Base-by-base conservation (phyloP, 345 rosid genomes). In the Syzygium aqueum region DNA sequence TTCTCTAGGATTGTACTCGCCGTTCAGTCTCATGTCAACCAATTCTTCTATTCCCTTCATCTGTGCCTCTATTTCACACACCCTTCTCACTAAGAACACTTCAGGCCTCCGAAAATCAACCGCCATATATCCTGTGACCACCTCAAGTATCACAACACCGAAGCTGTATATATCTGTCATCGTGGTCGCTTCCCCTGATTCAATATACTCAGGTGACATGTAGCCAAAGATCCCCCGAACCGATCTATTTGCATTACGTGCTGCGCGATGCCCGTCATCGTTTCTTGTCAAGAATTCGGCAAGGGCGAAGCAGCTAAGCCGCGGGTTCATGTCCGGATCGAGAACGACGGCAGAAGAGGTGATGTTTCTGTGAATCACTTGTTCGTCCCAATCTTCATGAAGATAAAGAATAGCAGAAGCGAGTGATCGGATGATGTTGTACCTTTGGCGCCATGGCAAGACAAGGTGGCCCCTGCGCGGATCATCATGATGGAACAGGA, bases 361-460 rank as follows among this genome's bases (percentile, higher is more conserved):
- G 27, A 97, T 95, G 92, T 94, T 96, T 84, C 96, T 92, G 90
- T 96, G 99, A 87, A 96, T 93, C 25, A 97, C 99, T 89, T 97
- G 97, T 83, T 97, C 99, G 13, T 97, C 96, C 98, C 99, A 96
- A 90, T 97, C 98, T 86, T 97, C 99, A 21, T 97, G 99, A 87
- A 97, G 99, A 84, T 96, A 97, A 0, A 94, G 96, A 88, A 97
- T 87, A 8, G 99, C 99, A 9, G 94, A 91, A 86, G 98, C 99
- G 43, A 97, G 97, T 16, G 97, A 96, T 88, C 90, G 94, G 63
- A 94, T 88, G 77, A 96, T 96, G 88, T 85, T 95, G 87, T 94
- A 94, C 85, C 99, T 89, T 56, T 88, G 92, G 73, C 87, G 92
- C 99, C 99, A 97, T 50, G 37, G 67, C 90, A 97, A 91, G 89